These are phyloP conservation scores for Fusarium liriodendri DNA, from an alignment of 2,329 filamentous ascomycete genomes.

Conservation along the genomic window DNA sequence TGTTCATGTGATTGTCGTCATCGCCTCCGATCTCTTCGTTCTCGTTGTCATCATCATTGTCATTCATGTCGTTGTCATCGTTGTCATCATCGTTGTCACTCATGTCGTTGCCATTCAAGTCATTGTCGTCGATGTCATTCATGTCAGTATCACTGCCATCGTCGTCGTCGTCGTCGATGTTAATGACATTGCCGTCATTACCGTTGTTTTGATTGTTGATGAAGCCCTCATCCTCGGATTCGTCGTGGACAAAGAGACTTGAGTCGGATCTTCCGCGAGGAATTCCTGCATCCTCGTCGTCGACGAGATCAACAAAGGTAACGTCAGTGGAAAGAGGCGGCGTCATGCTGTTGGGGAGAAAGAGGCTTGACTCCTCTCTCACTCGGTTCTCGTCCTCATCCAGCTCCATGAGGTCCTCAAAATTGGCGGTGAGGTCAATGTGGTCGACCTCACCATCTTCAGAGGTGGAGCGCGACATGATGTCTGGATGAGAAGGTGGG, in stretches of 20 bases:
- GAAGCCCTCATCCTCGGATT: neutral
- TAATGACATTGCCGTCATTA: neutral
- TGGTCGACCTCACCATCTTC: neutral
- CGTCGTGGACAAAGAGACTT: neutral
- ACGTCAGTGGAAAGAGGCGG: neutral
- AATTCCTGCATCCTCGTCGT: neutral
- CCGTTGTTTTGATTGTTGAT: neutral
- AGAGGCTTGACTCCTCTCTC: neutral
- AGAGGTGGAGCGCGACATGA: constrained; percentile 19
- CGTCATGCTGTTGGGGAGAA: neutral
- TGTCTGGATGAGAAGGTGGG: neutral
- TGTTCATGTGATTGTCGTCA: no score
- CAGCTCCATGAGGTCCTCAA: neutral
- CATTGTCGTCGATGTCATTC: neutral
- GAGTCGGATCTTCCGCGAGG: neutral
- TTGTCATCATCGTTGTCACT: neutral
- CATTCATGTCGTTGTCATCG: neutral
- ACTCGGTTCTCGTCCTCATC: neutral
- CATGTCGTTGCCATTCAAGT: no score
- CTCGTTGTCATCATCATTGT: no score
- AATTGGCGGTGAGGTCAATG: constrained; percentile 13
- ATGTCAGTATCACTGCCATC: no score
- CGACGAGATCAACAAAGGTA: neutral
- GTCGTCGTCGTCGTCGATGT: neutral
- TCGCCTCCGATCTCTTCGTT: no score